Base-by-base conservation (phyloP, 2,329 filamentous ascomycete species). In the Monosporascus cannonballus region DNA sequence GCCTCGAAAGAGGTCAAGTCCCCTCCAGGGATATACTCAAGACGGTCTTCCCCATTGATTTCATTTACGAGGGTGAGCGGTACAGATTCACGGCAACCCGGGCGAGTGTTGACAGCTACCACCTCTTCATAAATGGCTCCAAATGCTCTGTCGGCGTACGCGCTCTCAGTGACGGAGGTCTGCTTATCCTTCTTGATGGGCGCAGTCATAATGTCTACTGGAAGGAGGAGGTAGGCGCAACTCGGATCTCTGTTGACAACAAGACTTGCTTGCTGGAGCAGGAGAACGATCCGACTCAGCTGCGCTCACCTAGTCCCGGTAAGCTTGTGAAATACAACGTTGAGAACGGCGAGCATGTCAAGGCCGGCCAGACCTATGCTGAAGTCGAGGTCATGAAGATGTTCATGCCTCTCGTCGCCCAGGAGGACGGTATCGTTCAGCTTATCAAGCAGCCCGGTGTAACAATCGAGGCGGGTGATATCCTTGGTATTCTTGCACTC, bases 351-450 rank as follows among this genome's bases (percentile, higher is more conserved):
- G 82, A 91, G 62, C 94, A 99, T 70, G 85, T 99, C 72, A 87
- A 84, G 71, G 90, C 95, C 63, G 93, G 93, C 53, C 89, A 97
- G 72, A 79, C 93, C 36, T 99, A 91, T 67, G 94, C 94, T 52
- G 94, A 99, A 72, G 93, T 99, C 41, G 94, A 99, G 75, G 94
- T 99, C 73, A 99, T 99, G 94, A 99, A 99, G 82, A 99, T 99
- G 94, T 97, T 97, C 81, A 99, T 99, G 94, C 94, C 94, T 66
- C 80, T 99, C 51, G 82, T 99, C 56, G 89, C 94, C 3, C 87
- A 92, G 68, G 94, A 99, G 71, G 94, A 96, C 64, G 94, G 94
- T 77, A 82, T 96, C 51, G 93, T 99, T 52, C 94, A 96, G 76
- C 83, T 99, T 65, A 96, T 99, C 79, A 99, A 99, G 83, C 94